These are phyloP conservation scores for Allantophomopsis lycopodina DNA, from an alignment of 2,329 filamentous ascomycete species.

Conservation along the genomic window DNA sequence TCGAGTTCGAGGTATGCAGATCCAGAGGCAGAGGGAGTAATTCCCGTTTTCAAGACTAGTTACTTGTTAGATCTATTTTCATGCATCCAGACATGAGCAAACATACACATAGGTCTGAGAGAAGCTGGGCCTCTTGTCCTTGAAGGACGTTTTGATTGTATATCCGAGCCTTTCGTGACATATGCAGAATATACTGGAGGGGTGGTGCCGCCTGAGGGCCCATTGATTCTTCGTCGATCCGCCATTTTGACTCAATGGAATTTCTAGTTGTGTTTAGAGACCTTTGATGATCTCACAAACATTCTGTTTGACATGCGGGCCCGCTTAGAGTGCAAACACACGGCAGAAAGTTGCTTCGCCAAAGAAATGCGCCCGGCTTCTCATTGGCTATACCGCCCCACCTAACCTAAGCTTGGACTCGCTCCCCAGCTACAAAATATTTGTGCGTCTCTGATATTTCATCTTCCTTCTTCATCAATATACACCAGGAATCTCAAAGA, in stretches of 20 bases:
- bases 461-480: background rate
- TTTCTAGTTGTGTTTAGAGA: too few species aligned
- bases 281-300: too few species aligned
- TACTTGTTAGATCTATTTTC: conserved; percentile 3
- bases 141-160: conserved; percentile 26
- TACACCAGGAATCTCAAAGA: background rate
- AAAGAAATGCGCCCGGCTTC: too few species aligned
- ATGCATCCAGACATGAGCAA: background rate
- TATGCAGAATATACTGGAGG: conserved; percentile 55
- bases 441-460: background rate
- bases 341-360: too few species aligned
- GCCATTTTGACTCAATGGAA: conserved; percentile 36
- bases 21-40: conserved; percentile 86
- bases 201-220: conserved; percentile 63
- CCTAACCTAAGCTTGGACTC: too few species aligned
- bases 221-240: conserved; percentile 83
- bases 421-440: background rate
- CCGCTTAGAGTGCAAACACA: too few species aligned
- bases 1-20: conserved; percentile 74
- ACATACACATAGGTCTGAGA: conserved; percentile 77
- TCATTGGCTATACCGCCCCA: too few species aligned
- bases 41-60: conserved; percentile 75
- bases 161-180: too few species aligned
- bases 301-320: too few species aligned
- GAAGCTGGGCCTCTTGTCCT: conserved; percentile 52